Conservation (phyloP, 768 basidiomycete genomes). For the Leucogyrophana mollusca region DNA sequence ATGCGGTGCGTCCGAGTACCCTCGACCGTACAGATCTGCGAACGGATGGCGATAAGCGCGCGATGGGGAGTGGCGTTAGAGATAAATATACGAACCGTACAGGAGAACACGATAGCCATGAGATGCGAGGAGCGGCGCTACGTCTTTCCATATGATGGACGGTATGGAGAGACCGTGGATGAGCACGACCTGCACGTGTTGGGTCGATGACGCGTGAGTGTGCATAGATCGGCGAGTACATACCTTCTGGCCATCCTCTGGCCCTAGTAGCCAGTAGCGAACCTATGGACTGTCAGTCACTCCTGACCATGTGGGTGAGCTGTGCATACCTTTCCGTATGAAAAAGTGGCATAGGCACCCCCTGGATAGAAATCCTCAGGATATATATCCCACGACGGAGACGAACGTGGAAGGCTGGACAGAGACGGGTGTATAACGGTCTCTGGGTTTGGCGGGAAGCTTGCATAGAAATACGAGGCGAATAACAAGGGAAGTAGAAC, state of each 20-base stretch:
- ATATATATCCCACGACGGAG: slow-evolving; percentile 68
- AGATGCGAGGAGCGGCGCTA: slow-evolving; percentile 61
- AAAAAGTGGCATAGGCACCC: slow-evolving; percentile 62
- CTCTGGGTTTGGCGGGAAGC: slow-evolving; percentile 62
- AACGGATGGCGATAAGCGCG: background rate
- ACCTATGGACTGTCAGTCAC: slow-evolving; percentile 37
- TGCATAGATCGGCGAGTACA: slow-evolving; percentile 10
- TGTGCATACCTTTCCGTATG: slow-evolving; percentile 58
- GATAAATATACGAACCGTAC: slow-evolving; percentile 49
- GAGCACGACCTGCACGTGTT: slow-evolving; percentile 55
- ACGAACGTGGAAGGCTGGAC: slow-evolving; percentile 52
- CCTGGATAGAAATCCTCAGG: slow-evolving; percentile 64
- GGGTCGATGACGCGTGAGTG: slow-evolving; percentile 3
- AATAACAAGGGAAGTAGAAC: slow-evolving; percentile 61
- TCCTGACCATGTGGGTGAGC: slow-evolving; percentile 2
- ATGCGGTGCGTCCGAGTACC: slow-evolving; percentile 79
- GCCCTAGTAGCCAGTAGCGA: slow-evolving; percentile 77
- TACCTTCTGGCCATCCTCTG: slow-evolving; percentile 66
- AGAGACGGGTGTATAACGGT: slow-evolving; percentile 56
- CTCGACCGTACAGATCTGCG: slow-evolving; percentile 76
- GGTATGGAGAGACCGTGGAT: slow-evolving; percentile 81
- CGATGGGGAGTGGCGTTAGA: background rate
- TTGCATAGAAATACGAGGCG: slow-evolving; percentile 57
- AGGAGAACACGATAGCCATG: slow-evolving; percentile 72
- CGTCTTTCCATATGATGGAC: slow-evolving; percentile 73